phyloP scores from a whole-genome alignment of 768 basidiomycete species.

The Tubosaeta sp. region DNA sequence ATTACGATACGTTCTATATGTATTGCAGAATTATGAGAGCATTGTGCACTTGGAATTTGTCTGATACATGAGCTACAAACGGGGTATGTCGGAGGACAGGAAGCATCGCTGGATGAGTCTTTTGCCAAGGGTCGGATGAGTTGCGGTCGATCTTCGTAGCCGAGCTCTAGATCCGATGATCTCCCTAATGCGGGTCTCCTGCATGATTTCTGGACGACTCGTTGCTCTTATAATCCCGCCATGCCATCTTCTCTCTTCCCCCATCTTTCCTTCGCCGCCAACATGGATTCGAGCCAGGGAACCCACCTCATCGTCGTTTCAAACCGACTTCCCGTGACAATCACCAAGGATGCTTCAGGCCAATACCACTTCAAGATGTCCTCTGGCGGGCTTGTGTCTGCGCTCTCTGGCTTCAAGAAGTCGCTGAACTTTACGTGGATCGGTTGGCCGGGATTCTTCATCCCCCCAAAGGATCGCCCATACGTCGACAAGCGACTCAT shows the following conservation, averaged over 20 bases:
- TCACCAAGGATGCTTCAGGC: conserved; percentile 86
- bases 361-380: conserved; percentile 99
- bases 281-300: conserved; percentile 46
- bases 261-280: conserved; percentile 22
- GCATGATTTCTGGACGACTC: conserved; percentile 18
- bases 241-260: conserved; percentile 29
- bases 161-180: conserved; percentile 30
- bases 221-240: conserved; percentile 26
- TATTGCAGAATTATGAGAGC: conserved; percentile 20
- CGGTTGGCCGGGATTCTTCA: conserved; percentile 92
- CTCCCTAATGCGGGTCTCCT: conserved; percentile 27
- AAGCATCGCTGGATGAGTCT: not conserved
- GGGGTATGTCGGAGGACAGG: conserved; percentile 10
- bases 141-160: too few species aligned
- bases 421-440: conserved; percentile 98
- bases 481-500: conserved; percentile 87
- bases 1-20: conserved; percentile 17
- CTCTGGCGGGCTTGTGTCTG: conserved; percentile 95
- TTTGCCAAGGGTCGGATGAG: too few species aligned
- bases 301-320: conserved; percentile 91
- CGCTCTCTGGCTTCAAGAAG: conserved; percentile 97
- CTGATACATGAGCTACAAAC: conserved; percentile 2
- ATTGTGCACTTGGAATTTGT: conserved; percentile 8
- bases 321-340: conserved; percentile 93
- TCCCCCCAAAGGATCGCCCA: conserved; percentile 88